phyloP scores from a whole-genome alignment of 2,329 filamentous ascomycete genomes.

The Epichloe brachyelytri region DNA sequence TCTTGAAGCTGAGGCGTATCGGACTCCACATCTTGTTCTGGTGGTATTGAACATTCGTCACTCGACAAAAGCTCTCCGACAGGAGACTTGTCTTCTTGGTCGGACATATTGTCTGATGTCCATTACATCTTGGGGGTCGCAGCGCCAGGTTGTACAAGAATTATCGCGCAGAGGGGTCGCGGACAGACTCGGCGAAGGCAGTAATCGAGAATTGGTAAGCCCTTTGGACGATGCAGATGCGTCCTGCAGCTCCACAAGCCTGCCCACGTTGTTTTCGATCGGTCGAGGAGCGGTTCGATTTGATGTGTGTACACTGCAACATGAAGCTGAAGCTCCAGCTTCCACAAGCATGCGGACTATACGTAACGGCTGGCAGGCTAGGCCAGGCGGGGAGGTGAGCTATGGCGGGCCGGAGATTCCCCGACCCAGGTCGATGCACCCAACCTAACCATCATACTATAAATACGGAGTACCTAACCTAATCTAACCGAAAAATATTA shows the following conservation, averaged over 20 bases:
- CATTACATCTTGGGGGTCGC: slow-evolving; percentile 20
- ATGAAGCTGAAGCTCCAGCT: neutral
- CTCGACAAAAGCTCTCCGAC: slow-evolving; percentile 25
- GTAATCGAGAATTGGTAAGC: neutral
- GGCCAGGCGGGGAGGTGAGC: neutral
- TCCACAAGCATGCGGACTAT: neutral
- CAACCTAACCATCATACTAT: no score
- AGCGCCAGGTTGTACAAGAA: neutral
- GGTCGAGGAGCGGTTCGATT: neutral
- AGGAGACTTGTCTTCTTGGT: slow-evolving; percentile 32
- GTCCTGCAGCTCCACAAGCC: neutral
- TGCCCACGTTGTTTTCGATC: neutral
- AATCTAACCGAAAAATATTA: no score
- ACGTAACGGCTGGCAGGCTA: slow-evolving; percentile 6
- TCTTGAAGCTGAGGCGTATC: slow-evolving; percentile 5
- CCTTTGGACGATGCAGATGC: neutral
- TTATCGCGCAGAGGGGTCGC: neutral
- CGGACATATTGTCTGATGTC: slow-evolving; percentile 31
- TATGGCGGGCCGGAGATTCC: slow-evolving; percentile 5
- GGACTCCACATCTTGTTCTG: slow-evolving; percentile 13
- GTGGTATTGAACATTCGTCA: slow-evolving; percentile 29
- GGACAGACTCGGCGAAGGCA: neutral
- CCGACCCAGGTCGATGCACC: slow-evolving; percentile 1
- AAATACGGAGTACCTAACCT: no score
- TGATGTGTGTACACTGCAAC: neutral